phyloP scores from a whole-genome alignment of 345 rosid genomes.

The Eucalyptus victrix region DNA sequence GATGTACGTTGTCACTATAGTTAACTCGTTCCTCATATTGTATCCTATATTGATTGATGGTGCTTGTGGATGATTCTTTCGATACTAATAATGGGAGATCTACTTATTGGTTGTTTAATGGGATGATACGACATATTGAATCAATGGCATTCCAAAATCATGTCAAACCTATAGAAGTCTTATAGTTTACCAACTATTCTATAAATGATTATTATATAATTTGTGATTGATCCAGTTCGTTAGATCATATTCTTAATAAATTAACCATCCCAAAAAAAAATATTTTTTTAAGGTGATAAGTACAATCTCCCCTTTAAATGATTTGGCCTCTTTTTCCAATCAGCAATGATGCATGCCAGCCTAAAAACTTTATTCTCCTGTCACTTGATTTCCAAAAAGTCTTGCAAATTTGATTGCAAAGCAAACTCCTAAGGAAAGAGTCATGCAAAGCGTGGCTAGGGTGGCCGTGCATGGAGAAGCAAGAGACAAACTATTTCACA shows the following conservation, averaged over 20 bases:
- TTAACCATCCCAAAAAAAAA: rapidly evolving
- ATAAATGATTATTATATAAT: neutral
- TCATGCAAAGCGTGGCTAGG: neutral
- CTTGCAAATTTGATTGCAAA: neutral
- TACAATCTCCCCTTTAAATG: neutral
- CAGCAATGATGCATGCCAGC: neutral
- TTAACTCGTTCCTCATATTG: neutral
- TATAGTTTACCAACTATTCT: neutral
- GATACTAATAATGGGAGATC: neutral
- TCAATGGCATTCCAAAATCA: neutral
- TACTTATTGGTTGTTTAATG: neutral
- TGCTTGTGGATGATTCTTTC: neutral
- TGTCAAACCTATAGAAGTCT: neutral
- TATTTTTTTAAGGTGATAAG: neutral
- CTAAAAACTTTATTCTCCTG: neutral
- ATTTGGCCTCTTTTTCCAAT: neutral
- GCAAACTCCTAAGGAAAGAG: neutral
- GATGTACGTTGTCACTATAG: neutral
- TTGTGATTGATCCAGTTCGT: neutral
- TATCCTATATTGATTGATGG: neutral
- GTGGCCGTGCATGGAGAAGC: neutral
- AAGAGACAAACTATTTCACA: neutral
- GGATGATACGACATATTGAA: neutral
- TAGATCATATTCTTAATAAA: neutral
- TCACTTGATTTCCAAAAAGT: neutral